Conservation (phyloP, 257 asterid genomes). For the Solanum chiquidenum region DNA sequence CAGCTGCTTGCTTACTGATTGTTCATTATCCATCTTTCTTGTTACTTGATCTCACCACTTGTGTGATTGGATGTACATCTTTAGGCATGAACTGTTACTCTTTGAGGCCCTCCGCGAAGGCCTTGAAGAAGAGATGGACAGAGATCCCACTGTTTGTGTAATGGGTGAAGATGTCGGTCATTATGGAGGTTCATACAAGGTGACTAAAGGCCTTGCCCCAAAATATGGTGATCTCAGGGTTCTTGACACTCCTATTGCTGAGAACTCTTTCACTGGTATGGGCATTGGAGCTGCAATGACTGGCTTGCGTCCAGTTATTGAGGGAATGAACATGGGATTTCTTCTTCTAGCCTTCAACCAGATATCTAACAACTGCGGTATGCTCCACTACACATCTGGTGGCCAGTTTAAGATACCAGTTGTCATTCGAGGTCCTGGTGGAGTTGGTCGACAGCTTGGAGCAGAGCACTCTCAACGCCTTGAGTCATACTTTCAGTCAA, state of each 20-base stretch:
- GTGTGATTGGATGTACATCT: neutral
- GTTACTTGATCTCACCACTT: neutral
- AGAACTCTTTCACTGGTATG: constrained; percentile 88
- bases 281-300: constrained; percentile 88
- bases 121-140: constrained; percentile 83
- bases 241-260: constrained; percentile 88
- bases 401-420: constrained; percentile 77
- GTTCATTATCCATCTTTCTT: neutral
- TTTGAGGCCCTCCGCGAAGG: constrained; percentile 88
- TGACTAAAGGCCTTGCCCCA: constrained; percentile 57
- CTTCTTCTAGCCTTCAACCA: constrained; percentile 82
- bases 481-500: constrained; percentile 75
- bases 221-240: constrained; percentile 78
- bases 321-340: constrained; percentile 96
- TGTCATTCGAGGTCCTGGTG: constrained; percentile 90
- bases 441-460: constrained; percentile 87
- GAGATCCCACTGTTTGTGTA: constrained; percentile 68
- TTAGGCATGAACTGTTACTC: constrained; percentile 76
- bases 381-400: constrained; percentile 88
- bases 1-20: neutral
- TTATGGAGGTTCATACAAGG: constrained; percentile 86
- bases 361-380: constrained; percentile 81
- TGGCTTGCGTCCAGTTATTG: constrained; percentile 65
- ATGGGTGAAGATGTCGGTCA: constrained; percentile 89
- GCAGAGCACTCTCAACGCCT: constrained; percentile 90